phyloP scores from a whole-genome alignment of 139 green algal species.

The Ulvella scutata region DNA sequence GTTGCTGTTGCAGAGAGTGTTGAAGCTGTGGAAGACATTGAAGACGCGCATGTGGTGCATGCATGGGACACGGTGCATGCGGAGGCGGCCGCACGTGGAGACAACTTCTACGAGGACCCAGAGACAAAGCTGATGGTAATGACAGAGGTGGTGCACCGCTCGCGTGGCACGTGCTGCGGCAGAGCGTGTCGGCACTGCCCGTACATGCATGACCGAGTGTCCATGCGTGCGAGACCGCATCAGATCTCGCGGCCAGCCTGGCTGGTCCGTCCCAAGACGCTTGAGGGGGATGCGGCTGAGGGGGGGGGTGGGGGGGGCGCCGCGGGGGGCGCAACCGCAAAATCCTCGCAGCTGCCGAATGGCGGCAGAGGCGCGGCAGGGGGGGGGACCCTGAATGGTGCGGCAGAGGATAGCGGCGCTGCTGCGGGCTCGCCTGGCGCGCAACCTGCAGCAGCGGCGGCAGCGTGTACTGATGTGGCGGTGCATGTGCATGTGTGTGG shows the following conservation, averaged over 20 bases:
- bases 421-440: too few relatives aligned
- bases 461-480: too few relatives aligned
- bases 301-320: not conserved
- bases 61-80: not conserved
- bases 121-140: not conserved
- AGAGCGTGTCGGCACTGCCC: not conserved
- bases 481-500: not conserved
- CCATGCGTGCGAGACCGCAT: not conserved
- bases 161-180: not conserved
- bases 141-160: not conserved
- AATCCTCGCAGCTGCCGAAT: too few relatives aligned
- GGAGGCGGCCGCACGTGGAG: not conserved
- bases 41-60: not conserved
- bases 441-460: not conserved
- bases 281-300: not conserved
- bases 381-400: too few relatives aligned
- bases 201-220: not conserved
- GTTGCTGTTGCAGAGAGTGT: not conserved
- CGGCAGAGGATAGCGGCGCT: too few relatives aligned
- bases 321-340: too few relatives aligned
- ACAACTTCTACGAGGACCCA: not conserved
- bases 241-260: constrained; percentile 1
- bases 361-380: too few relatives aligned
- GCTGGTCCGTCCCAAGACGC: not conserved
- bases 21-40: not conserved